Evolutionary conservation across 768 basidiomycete genomes (phyloP).

Genomic region (Mycena galericulata): DNA sequence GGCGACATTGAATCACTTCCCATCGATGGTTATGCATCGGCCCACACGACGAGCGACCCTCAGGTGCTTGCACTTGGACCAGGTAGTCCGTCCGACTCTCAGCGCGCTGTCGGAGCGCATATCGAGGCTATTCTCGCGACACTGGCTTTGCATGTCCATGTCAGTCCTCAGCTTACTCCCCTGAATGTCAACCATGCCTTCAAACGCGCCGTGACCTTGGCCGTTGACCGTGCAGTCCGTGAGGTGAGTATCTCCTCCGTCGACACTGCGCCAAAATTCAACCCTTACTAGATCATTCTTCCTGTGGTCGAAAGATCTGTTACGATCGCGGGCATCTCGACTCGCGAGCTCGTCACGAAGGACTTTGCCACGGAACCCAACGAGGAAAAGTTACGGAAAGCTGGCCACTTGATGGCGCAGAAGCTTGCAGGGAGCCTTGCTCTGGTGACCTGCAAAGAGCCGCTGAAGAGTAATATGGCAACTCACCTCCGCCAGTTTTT

Average conservation of each 20-base stretch:
- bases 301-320: slow-evolving; percentile 99
- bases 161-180: slow-evolving; percentile 82
- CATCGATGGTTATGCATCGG: slow-evolving; percentile 75
- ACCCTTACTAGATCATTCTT: slow-evolving; percentile 82
- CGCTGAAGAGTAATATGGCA: slow-evolving; percentile 90
- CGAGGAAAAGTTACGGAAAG: slow-evolving; percentile 90
- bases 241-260: slow-evolving; percentile 67
- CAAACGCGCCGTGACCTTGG: slow-evolving; percentile 90
- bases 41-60: slow-evolving; percentile 63
- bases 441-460: slow-evolving; percentile 98
- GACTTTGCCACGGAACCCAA: slow-evolving; percentile 95
- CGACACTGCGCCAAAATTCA: neutral
- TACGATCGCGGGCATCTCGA: slow-evolving; percentile 98
- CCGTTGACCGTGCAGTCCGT: slow-evolving; percentile 93
- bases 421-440: slow-evolving; percentile 97
- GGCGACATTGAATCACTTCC: slow-evolving; percentile 84
- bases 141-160: slow-evolving; percentile 78
- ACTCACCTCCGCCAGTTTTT: slow-evolving; percentile 88
- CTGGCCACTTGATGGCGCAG: slow-evolving; percentile 96
- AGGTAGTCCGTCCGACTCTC: slow-evolving; percentile 70
- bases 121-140: slow-evolving; percentile 83
- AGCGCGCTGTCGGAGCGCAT: slow-evolving; percentile 78
- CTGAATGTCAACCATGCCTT: slow-evolving; percentile 84
- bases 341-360: slow-evolving; percentile 93
- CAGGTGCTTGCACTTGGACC: slow-evolving; percentile 74